phyloP scores from a whole-genome alignment of 371 early-diverging fungal genomes.

The Circinella umbellata region DNA sequence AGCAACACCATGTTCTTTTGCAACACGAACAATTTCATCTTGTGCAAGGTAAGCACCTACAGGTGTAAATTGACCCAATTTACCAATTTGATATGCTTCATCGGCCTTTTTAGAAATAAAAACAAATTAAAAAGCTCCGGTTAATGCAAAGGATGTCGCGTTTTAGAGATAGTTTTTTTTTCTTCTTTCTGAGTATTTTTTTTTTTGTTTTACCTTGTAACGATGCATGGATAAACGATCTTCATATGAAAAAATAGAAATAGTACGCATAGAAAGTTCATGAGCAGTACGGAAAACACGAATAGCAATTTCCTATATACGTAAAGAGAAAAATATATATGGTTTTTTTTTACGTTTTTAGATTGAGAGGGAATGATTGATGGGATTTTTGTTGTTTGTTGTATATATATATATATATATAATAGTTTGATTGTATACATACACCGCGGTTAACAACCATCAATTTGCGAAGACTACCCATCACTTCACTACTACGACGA shows the following conservation, averaged over 20 bases:
- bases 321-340: not conserved
- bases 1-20: slow-evolving; percentile 77
- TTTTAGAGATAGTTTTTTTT: no score
- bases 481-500: slow-evolving; percentile 59
- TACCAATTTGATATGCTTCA: slow-evolving; percentile 91
- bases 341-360: no score
- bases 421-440: slow-evolving; percentile 21
- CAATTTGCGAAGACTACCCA: slow-evolving; percentile 58
- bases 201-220: slow-evolving; percentile 67
- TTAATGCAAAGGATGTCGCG: not conserved
- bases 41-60: slow-evolving; percentile 94
- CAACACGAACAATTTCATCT: slow-evolving; percentile 89
- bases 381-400: no score
- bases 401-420: no score
- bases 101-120: slow-evolving; percentile 67
- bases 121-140: not conserved
- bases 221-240: slow-evolving; percentile 94
- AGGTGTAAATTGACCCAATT: slow-evolving; percentile 80
- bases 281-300: slow-evolving; percentile 92
- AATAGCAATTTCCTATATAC: slow-evolving; percentile 85
- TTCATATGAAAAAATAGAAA: slow-evolving; percentile 89
- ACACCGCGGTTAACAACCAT: slow-evolving; percentile 73
- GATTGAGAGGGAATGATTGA: no score
- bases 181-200: no score
- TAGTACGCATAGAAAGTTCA: slow-evolving; percentile 88